Conservation (phyloP, 169 alveolate genomes). For the Babesia bigemina region DNA sequence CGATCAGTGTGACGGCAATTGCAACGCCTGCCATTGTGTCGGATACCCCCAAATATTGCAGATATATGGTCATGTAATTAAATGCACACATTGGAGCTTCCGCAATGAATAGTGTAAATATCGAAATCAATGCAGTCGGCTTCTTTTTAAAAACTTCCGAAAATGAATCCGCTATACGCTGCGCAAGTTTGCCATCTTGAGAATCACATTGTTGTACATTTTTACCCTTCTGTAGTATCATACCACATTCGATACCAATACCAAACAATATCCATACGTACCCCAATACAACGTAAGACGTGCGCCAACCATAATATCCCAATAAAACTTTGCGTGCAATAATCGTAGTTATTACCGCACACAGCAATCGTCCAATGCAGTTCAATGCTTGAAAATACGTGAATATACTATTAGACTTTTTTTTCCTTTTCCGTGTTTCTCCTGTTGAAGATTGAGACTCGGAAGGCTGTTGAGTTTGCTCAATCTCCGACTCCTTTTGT, state of each 20-base stretch:
- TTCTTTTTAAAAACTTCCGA: slow-evolving; percentile 1
- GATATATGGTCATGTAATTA: too few relatives aligned
- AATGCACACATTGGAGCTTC: too few relatives aligned
- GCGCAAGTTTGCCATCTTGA: background rate
- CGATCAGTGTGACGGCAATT: slow-evolving; percentile 81
- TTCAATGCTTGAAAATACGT: too few relatives aligned
- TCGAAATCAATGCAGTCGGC: slow-evolving; percentile 14
- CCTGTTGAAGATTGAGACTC: slow-evolving; percentile 2
- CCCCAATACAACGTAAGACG: too few relatives aligned
- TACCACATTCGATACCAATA: background rate
- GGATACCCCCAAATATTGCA: too few relatives aligned
- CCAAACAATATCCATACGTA: too few relatives aligned
- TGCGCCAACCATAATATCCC: too few relatives aligned
- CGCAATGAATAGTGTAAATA: slow-evolving; percentile 68
- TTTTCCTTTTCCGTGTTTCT: slow-evolving; percentile 41
- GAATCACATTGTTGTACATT: too few relatives aligned
- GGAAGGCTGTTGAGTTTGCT: slow-evolving; percentile 16
- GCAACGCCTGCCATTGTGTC: too few relatives aligned
- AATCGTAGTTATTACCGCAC: too few relatives aligned
- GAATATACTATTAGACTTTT: slow-evolving; percentile 1
- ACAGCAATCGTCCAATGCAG: too few relatives aligned
- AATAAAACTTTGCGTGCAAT: too few relatives aligned
- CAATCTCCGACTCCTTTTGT: slow-evolving; percentile 20
- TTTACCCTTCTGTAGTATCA: background rate
- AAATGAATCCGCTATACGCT: background rate